phyloP scores from a whole-genome alignment of 139 green algal species.

The Auxenochlorella pyrenoidosa region DNA sequence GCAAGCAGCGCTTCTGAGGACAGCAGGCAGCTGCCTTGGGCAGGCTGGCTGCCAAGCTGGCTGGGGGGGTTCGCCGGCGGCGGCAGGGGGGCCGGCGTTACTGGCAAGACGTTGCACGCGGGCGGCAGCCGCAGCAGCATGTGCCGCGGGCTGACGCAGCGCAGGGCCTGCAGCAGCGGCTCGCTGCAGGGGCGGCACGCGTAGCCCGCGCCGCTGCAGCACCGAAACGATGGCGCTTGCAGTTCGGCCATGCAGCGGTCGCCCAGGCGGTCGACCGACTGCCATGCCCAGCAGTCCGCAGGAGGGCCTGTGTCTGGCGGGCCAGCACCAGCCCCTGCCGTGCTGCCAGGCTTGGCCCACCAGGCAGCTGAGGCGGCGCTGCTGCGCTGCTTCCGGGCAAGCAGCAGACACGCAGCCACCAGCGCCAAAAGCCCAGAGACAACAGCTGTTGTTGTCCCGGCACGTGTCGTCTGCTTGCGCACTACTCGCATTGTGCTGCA shows the following conservation, averaged over 20 bases:
- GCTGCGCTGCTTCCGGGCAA: neutral
- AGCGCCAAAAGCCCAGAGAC: neutral
- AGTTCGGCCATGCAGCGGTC: constrained; percentile 9
- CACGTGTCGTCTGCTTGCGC: neutral
- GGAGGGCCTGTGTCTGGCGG: neutral
- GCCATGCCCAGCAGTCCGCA: neutral
- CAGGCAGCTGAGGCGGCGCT: neutral
- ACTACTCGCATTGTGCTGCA: neutral
- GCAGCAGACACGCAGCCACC: neutral
- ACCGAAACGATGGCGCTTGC: neutral
- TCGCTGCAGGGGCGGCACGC: neutral
- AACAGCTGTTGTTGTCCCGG: neutral
- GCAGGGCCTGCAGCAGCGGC: neutral
- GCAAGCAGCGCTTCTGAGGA: neutral
- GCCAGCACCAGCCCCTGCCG: neutral
- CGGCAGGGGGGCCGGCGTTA: too few relatives aligned
- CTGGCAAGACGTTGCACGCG: neutral
- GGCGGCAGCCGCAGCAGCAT: neutral
- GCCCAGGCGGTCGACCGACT: neutral
- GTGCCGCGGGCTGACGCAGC: neutral
- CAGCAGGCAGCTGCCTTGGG: neutral
- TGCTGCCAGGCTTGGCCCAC: neutral
- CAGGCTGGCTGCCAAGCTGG: too few relatives aligned
- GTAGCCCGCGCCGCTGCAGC: constrained; percentile 2
- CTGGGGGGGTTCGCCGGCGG: too few relatives aligned